Evolutionary conservation across 352 stramenopile species (phyloP).

Genomic region (Phytophthora tentaculata): DNA sequence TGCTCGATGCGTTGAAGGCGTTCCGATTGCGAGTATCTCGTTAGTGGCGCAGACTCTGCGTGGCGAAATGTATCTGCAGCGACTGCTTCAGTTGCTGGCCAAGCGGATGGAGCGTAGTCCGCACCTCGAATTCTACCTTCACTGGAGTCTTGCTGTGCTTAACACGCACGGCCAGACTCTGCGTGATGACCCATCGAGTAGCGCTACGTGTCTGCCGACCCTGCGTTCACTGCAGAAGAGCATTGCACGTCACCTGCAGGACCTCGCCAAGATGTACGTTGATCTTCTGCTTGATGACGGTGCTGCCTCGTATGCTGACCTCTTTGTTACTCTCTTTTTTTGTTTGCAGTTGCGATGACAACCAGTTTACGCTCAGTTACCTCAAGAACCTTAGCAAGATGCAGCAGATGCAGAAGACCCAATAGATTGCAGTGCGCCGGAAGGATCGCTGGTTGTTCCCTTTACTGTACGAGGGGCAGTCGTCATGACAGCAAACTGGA

Average conservation of each 20-base stretch:
- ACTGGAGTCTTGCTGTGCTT: slow-evolving; percentile 95
- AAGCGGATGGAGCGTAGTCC: slow-evolving; percentile 93
- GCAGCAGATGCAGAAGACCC: slow-evolving; percentile 46
- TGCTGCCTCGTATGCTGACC: slow-evolving; percentile 12
- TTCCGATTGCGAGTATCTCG: slow-evolving; percentile 89
- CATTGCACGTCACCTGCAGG: slow-evolving; percentile 81
- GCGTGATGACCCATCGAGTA: slow-evolving; percentile 66
- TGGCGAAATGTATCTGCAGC: slow-evolving; percentile 90
- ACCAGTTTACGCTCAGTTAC: slow-evolving; percentile 90
- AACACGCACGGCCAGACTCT: slow-evolving; percentile 93
- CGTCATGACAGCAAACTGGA: neutral
- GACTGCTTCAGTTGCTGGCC: slow-evolving; percentile 92
- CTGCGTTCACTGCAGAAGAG: slow-evolving; percentile 90
- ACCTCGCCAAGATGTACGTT: slow-evolving; percentile 89
- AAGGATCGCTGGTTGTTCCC: slow-evolving; percentile 30
- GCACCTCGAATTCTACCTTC: slow-evolving; percentile 98
- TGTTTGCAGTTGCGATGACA: slow-evolving; percentile 83
- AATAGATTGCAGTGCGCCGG: slow-evolving; percentile 35
- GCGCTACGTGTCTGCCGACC: slow-evolving; percentile 76
- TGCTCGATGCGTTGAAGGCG: slow-evolving; percentile 90
- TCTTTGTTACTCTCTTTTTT: slow-evolving; percentile 11
- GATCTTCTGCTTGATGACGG: slow-evolving; percentile 1
- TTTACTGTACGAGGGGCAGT: slow-evolving; percentile 1
- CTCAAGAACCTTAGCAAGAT: slow-evolving; percentile 74
- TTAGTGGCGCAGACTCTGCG: slow-evolving; percentile 93